Conservation (phyloP, 2,329 filamentous ascomycete genomes). For the Cercospora sp. region DNA sequence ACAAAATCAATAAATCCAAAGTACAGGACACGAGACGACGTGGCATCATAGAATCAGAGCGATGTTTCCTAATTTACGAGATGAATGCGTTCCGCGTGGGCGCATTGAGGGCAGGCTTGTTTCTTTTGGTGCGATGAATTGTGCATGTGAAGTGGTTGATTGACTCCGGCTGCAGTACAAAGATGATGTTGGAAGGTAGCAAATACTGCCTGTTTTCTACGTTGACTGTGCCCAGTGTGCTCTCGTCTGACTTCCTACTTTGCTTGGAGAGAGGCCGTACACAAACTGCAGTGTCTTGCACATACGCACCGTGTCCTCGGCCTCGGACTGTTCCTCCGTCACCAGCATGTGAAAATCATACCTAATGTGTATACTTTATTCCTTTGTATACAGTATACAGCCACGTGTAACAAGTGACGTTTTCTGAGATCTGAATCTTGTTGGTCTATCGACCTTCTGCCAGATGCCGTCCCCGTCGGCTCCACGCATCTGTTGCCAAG, state of each 20-base stretch:
- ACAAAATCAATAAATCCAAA: neutral
- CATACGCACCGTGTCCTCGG: neutral
- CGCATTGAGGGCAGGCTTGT: conserved; percentile 7
- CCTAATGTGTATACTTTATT: neutral
- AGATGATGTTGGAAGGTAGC: neutral
- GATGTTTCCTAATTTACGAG: conserved; percentile 5
- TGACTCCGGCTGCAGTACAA: neutral
- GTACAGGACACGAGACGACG: conserved; percentile 15
- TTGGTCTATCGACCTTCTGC: neutral
- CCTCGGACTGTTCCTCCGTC: neutral
- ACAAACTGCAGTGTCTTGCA: neutral
- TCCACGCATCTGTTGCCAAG: neutral
- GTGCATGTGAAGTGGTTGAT: neutral
- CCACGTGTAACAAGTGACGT: neutral
- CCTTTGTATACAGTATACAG: neutral
- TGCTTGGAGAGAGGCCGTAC: neutral
- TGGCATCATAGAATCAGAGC: conserved; percentile 14
- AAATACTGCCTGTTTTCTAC: neutral
- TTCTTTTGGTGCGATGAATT: neutral
- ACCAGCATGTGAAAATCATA: neutral
- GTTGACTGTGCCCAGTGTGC: neutral
- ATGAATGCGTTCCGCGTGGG: conserved; percentile 17
- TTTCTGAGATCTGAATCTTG: neutral
- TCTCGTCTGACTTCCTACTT: neutral
- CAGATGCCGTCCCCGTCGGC: neutral